Percentiles rank a stretch among this genome's conserved stretches.
phyloP scores from a whole-genome alignment of 1,284 basidiomycete genomes.

The Apiotrichum gracile region DNA sequence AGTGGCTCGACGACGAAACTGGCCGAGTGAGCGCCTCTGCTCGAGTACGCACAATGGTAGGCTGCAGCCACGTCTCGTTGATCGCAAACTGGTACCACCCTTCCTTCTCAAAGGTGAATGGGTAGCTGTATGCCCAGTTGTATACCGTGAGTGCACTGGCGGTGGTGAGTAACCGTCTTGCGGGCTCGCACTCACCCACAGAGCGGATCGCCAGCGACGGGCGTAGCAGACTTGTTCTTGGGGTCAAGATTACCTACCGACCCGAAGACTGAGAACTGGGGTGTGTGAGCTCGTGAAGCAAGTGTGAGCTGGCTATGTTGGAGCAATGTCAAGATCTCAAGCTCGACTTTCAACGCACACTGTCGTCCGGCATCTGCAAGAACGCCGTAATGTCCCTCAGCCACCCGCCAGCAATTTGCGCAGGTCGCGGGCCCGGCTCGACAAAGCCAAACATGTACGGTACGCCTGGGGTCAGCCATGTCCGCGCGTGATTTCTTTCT shows the following conservation, averaged over 20 bases:
- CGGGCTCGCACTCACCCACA: slow-evolving; percentile 29
- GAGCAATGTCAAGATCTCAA: too few species aligned
- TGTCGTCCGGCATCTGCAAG: slow-evolving; percentile 35
- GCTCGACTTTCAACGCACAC: slow-evolving; percentile 22
- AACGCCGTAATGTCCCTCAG: slow-evolving; percentile 38
- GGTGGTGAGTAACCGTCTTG: background rate
- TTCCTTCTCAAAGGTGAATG: slow-evolving; percentile 31
- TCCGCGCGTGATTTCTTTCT: too few species aligned
- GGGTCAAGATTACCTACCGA: slow-evolving; percentile 24
- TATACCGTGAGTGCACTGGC: background rate
- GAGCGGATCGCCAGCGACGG: slow-evolving; percentile 23
- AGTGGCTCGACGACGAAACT: background rate
- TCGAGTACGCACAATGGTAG: slow-evolving; percentile 38
- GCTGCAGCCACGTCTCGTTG: slow-evolving; percentile 43
- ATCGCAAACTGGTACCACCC: slow-evolving; percentile 45
- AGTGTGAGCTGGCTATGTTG: too few species aligned
- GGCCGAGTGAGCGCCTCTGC: too few species aligned
- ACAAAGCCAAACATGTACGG: slow-evolving; percentile 44
- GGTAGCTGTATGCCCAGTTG: slow-evolving; percentile 27
- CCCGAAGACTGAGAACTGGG: slow-evolving; percentile 35
- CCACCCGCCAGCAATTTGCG: slow-evolving; percentile 35
- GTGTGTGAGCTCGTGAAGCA: background rate
- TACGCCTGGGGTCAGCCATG: slow-evolving; percentile 6
- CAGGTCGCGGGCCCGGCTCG: slow-evolving; percentile 34
- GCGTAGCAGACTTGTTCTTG: slow-evolving; percentile 13